Evolutionary conservation across 148 eudicot species (phyloP), one percentile per base, ranked within the genome.

Genomic region (Mesembryanthemum crystallinum): DNA sequence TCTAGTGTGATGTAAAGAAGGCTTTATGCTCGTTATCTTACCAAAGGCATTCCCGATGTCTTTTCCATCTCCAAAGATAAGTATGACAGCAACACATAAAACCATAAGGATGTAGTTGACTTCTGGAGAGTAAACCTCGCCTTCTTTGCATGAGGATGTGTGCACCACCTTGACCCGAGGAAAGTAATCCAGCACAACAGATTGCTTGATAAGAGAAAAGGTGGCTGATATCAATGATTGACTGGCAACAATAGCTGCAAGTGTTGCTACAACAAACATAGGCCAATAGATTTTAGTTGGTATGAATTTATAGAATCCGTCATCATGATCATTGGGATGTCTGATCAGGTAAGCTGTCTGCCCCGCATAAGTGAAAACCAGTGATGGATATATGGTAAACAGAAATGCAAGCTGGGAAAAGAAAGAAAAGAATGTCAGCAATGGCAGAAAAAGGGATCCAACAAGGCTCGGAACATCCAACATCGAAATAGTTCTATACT

Each of bases 11-110:
- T 14, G 67, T 35, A 64, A 49, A 65, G 49, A 13, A 62, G 24
- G 37, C 43, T 33, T 23, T 35, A 60, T 39, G 72, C 14, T 0
- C 65, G 51, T 60, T 49, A 55, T 68, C 88, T 76, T 90, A 92
- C 98, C 98, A 35, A 86, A 90, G 45, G 98, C 98, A 82, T 92
- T 92, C 62, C 89, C 91, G 8, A 92, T 84, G 58, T 86, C 89
- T 68, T 84, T 83, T 3, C 91, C 94, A 58, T 87, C 94, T 63
- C 84, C 86, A 29, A 92, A 92, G 70, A 82, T 83, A 55, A 90
- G 84, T 62, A 92, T 85, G 69, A 92, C 87, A 43, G 82, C 86
- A 21, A 90, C 86, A 54, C 92, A 87, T 29, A 90, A 82, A 64
- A 88, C 61, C 96, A 92, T 89, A 69, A 92, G 93, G 67, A 85